Conservation (phyloP, 2,329 filamentous ascomycete species). For the Madurella mycetomatis region DNA sequence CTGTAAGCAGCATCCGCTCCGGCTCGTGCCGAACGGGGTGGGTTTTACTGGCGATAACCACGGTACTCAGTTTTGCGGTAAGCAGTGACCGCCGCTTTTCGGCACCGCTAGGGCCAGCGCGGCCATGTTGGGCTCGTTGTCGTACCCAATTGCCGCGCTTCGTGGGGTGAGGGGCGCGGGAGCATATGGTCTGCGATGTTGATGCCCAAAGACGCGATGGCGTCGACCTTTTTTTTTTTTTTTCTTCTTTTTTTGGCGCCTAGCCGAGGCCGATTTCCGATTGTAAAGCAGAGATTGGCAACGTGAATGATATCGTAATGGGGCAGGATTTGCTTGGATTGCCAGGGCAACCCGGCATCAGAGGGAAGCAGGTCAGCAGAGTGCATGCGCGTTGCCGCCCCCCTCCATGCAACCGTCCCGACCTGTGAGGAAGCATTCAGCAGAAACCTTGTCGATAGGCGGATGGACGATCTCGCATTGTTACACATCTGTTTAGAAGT, state of each 20-base stretch:
- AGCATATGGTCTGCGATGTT: neutral
- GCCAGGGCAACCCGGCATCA: too few species aligned
- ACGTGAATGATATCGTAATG: too few species aligned
- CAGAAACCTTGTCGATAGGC: neutral
- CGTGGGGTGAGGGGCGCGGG: neutral
- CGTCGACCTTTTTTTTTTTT: neutral
- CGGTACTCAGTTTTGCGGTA: neutral
- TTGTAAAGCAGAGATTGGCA: neutral
- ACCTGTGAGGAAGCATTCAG: neutral
- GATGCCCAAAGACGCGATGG: slow-evolving; percentile 7
- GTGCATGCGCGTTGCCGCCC: too few species aligned
- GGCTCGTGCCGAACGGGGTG: slow-evolving; percentile 5
- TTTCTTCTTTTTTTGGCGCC: neutral
- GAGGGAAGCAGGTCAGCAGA: too few species aligned
- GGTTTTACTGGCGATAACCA: slow-evolving; percentile 5
- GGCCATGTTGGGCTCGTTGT: neutral
- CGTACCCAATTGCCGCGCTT: slow-evolving; percentile 1
- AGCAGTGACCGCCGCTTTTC: neutral
- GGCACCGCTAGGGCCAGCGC: neutral
- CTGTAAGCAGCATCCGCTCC: neutral
- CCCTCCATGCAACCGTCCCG: too few species aligned
- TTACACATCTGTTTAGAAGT: neutral
- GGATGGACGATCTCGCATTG: neutral
- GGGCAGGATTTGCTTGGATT: neutral
- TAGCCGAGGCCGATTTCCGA: neutral